Evolutionary conservation across 345 rosid genomes (phyloP).

Genomic region (Populus nigra): DNA sequence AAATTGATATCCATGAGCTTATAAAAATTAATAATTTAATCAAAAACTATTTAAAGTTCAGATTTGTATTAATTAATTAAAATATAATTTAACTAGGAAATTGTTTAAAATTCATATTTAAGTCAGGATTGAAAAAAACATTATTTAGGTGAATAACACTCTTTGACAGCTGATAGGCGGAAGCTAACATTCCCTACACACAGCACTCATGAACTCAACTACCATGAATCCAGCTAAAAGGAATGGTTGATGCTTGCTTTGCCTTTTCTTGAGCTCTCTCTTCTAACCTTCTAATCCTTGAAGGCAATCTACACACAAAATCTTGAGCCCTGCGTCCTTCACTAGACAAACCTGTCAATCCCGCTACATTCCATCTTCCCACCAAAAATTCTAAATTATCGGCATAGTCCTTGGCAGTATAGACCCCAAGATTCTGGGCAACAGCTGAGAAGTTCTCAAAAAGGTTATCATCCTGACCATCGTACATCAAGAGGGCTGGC

Average conservation of each 20-base stretch:
- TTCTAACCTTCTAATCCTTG: slow-evolving; percentile 26
- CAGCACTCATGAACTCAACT: background rate
- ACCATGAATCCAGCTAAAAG: slow-evolving; percentile 27
- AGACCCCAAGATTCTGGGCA: slow-evolving; percentile 30
- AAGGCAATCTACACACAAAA: slow-evolving; percentile 30
- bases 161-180: too few relatives aligned
- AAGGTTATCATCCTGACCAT: slow-evolving; percentile 32
- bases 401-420: slow-evolving; percentile 32
- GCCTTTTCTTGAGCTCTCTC: slow-evolving; percentile 32
- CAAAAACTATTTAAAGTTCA: too few relatives aligned
- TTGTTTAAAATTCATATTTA: too few relatives aligned
- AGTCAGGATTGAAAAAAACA: too few relatives aligned
- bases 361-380: slow-evolving; percentile 29
- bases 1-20: too few relatives aligned
- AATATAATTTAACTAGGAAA: too few relatives aligned
- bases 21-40: too few relatives aligned
- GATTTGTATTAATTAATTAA: too few relatives aligned
- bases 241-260: slow-evolving; percentile 10
- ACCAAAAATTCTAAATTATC: slow-evolving; percentile 33
- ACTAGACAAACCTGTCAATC: slow-evolving; percentile 27
- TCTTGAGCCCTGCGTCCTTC: slow-evolving; percentile 32
- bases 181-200: too few relatives aligned
- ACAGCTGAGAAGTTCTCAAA: slow-evolving; percentile 32
- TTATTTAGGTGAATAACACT: too few relatives aligned
- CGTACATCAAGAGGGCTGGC: slow-evolving; percentile 37